These are phyloP conservation scores for Clavariopsis aquatica DNA, from an alignment of 495 filamentous ascomycete species.

Conservation along the genomic window DNA sequence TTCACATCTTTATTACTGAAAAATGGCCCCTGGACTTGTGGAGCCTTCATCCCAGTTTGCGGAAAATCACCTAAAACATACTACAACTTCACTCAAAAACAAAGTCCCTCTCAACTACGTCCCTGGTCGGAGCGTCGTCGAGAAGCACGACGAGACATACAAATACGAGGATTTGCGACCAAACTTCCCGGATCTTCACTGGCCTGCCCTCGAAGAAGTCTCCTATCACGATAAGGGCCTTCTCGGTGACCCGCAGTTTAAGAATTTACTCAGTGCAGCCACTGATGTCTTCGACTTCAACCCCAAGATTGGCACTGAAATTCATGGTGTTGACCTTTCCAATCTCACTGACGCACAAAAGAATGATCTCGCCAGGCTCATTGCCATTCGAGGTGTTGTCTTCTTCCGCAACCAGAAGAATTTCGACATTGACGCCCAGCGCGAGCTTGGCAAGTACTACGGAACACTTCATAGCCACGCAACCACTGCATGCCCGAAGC, in stretches of 20 bases:
- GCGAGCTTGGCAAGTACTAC: constrained; percentile 65
- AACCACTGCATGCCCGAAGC: constrained; percentile 60
- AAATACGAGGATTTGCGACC: constrained; percentile 59
- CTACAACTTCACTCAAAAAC: background rate
- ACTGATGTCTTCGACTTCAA: constrained; percentile 62
- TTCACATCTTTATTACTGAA: background rate
- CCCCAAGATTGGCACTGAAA: constrained; percentile 71
- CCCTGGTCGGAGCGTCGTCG: constrained; percentile 54
- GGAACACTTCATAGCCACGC: constrained; percentile 67
- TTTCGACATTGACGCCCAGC: constrained; percentile 66
- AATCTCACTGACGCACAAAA: constrained; percentile 68
- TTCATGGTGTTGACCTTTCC: constrained; percentile 68
- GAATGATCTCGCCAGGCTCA: constrained; percentile 71
- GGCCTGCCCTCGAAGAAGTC: constrained; percentile 54
- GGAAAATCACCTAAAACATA: background rate
- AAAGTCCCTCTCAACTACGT: constrained; percentile 29
- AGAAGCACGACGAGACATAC: constrained; percentile 53
- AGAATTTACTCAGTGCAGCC: constrained; percentile 57
- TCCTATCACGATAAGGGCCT: constrained; percentile 59
- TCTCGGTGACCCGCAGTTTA: constrained; percentile 58
- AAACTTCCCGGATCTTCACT: constrained; percentile 58
- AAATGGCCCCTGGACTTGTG: constrained; percentile 34
- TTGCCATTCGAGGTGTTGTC: constrained; percentile 71
- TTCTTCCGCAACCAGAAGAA: constrained; percentile 70
- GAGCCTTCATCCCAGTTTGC: constrained; percentile 15